Evolutionary conservation across 306 rosid species (phyloP), one percentile per base, ranked within the genome.

Genomic region (Comarum palustre): DNA sequence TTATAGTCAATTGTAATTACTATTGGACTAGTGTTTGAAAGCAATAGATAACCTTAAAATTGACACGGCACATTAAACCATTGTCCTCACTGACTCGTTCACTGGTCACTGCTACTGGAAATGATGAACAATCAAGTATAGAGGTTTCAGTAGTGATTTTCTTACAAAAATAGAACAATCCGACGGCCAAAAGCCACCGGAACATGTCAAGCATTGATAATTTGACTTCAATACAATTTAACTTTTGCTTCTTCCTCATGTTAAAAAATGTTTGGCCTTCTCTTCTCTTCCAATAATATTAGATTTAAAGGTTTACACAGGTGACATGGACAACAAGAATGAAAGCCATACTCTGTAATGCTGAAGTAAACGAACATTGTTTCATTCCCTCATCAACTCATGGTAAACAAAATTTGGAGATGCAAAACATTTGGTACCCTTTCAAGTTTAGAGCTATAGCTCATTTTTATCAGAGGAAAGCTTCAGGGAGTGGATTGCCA

Each of bases 401-500:
- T 20, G 19, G 74, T 69, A 64, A 69, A 76, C 96, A 88, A 90
- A 90, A 88, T 79, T 84, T 85, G 24, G 80, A 77, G 73, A 77
- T 62, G 83, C 42, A 68, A 41, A 34, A 74, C 55, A 43, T 72
- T 64, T 73, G 80, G 45, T 61, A 32, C 1, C 16, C 11, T 16
- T 15, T 27, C 15, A 61, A 32, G 66, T 62, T 61, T 61, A n/a
- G 77, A 77, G 73, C 81, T 68, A 83, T 22, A 60, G 45, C 46
- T 76, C 43, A 43, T 68, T 63, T 75, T 75, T 77, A 55, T 83
- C 77, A 81, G 81, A 86, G 6, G 86, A 82, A 43, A 87, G 87
- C 75, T 85, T 75, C 3, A 94, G 89, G 47, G 85, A 78, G 76
- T 91, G 92, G 80, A 94, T 69, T 47, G 90, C 86, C 67, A 94